Evolutionary conservation across 352 stramenopile species (phyloP), one percentile per base, ranked within the genome.

Genomic region (Phytophthora crassamura): DNA sequence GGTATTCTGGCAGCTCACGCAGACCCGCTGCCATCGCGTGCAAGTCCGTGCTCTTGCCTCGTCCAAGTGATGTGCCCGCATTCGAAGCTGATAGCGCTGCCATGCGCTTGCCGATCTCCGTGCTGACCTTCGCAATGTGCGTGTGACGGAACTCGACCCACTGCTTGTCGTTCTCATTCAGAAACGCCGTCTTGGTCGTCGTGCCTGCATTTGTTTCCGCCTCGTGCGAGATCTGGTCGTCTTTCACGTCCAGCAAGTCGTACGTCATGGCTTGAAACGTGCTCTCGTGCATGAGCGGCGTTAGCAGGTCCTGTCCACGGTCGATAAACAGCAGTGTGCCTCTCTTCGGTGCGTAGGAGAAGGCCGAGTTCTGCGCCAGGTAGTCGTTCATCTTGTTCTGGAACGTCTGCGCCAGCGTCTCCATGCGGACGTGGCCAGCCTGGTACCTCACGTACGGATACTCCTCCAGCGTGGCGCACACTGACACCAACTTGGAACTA

Each of bases 201-300:
- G 74, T 86, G 5, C 87, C 87, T 0, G 78, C 77, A 59, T 93
- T 91, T 11, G 87, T 95, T 50, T 98, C 90, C 41, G 88, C 87
- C 38, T 93, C 80, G 59, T 97, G 98, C 28, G 88, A 97, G 58
- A 98, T 97, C 56, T 94, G 83, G 57, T 98, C 96, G 64, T 98
- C 96, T 28, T 98, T 76, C n/a, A 99, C 75, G 4, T 87, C 73
- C 6, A 99, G 79, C 22, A 99, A 72, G 62, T 99, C 97, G 67
- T 99, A 96, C 14, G 99, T 92, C 85, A 99, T 95, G 1, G 96
- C 91, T 74, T 99, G 96, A 73, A 99, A 99, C 3, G 90, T 98
- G 75, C 98, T 99, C 68, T 99, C 96, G 73, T 99, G 97, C 72
- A 99, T 97, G 34, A 99, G 76, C 0, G 97, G 97, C 12, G 96